Evolutionary conservation across 1,139 yeast species (phyloP), one percentile per base, ranked within the genome.

Genomic region (Saccharomyces hybrid): DNA sequence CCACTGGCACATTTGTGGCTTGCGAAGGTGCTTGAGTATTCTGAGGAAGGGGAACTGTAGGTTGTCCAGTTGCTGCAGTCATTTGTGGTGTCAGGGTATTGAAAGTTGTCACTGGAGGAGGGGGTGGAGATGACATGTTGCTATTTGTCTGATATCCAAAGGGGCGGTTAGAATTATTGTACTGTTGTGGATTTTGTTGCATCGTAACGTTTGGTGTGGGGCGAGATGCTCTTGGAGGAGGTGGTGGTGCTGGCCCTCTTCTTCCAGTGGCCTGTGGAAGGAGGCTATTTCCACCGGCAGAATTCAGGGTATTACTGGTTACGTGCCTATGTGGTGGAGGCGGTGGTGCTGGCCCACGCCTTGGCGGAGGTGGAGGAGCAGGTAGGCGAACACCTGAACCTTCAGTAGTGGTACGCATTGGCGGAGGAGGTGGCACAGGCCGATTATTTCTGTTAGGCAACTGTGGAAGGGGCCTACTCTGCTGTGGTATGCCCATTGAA

Each of bases 381-480:
- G 64, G 69, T n/a, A 61, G 61, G 20, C 60, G 60, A 11, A 64
- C 63, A n/a, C 62, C 56, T 42, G 51, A 49, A 6, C 44, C 52
- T 28, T 11, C 51, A 59, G 28, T 62, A 56, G 73, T 70, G 5
- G 66, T 67, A 53, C 70, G 71, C 28, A 74, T 67, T 48, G 71
- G 67, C 14, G 75, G 71, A 7, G 77, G 75, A 6, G 74, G 72
- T 25, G 76, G 72, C 8, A 74, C 73, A 6, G 72, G 72, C 31
- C 69, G 62, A 20, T 44, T 46, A 16, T 32, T 14, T 67, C 62
- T 26, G 64, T 63, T 7, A 58, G 13, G 63, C 59, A 8, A 64
- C 61, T 26, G 62, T 11, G 57, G 54, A 47, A 53, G 46, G 20
- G 60, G 58, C n/a, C 53, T 47, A 38, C 23, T 29, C 34, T 50